A percentile compares a stretch with the other conserved stretches of the same genome.
phyloP scores from a whole-genome alignment of 345 rosid genomes.

The Fremontodendron californicum region DNA sequence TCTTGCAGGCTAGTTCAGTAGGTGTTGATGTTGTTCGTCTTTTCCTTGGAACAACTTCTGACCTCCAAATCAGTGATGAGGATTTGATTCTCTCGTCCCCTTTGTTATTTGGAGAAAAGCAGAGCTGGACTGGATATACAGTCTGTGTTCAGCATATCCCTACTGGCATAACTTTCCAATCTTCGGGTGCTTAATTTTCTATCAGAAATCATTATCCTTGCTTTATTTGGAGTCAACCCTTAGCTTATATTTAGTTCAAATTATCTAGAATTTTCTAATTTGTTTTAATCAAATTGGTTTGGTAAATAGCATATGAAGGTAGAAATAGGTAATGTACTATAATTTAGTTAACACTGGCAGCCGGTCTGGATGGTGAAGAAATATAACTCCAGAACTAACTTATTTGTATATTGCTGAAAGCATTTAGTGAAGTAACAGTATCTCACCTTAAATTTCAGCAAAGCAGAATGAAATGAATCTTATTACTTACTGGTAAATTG shows the following conservation, averaged over 20 bases:
- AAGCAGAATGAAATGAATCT: background rate
- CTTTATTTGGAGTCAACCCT: background rate
- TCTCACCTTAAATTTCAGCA: background rate
- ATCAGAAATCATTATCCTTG: background rate
- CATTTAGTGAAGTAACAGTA: background rate
- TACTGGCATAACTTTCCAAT: constrained; percentile 55
- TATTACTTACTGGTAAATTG: background rate
- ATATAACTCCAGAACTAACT: background rate
- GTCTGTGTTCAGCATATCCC: constrained; percentile 59
- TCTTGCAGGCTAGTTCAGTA: constrained; percentile 45
- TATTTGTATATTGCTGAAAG: background rate
- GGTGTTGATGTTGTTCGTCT: constrained; percentile 66
- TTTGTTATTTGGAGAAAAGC: constrained; percentile 19
- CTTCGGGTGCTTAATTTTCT: constrained; percentile 47
- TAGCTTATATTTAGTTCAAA: background rate
- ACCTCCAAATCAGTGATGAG: constrained; percentile 49
- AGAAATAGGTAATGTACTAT: background rate
- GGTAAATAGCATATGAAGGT: background rate
- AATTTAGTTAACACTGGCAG: background rate
- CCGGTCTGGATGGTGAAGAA: background rate
- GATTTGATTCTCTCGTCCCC: constrained; percentile 45
- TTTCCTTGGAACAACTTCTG: constrained; percentile 51
- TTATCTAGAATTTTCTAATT: background rate
- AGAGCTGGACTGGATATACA: constrained; percentile 16
- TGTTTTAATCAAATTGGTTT: too few relatives aligned